Percentiles rank a stretch among this genome's conserved stretches.
These are phyloP conservation scores for Trichoderma orchidacearum DNA, from an alignment of 495 filamentous ascomycete species.

Conservation along the genomic window DNA sequence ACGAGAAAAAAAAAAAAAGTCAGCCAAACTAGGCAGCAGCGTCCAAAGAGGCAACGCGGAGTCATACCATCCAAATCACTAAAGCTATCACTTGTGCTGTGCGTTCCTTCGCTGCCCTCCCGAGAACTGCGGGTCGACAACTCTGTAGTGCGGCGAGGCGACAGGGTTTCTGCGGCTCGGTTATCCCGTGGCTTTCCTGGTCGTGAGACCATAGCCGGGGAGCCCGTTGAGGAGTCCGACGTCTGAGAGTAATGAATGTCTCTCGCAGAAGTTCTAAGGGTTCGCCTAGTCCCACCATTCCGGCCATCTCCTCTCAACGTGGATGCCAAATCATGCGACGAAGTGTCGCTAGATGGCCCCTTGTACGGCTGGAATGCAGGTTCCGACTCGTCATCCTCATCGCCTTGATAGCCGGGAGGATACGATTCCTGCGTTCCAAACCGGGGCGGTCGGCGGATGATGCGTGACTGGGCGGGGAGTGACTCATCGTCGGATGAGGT, in stretches of 20 bases:
- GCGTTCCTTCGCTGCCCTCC: slow-evolving; percentile 72
- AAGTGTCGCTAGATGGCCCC: slow-evolving; percentile 1
- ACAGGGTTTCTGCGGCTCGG: slow-evolving; percentile 11
- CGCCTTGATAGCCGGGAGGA: slow-evolving; percentile 13
- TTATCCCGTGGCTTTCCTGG: slow-evolving; percentile 3
- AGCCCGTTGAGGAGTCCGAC: slow-evolving; percentile 49
- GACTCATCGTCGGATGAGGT: slow-evolving; percentile 24
- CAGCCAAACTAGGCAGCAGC: not conserved
- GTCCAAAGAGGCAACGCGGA: not conserved
- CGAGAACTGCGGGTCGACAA: slow-evolving; percentile 39
- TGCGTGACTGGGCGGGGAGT: slow-evolving; percentile 32
- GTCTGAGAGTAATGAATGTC: slow-evolving; percentile 25
- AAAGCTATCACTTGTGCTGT: slow-evolving; percentile 96
- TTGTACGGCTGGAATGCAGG: slow-evolving; percentile 66
- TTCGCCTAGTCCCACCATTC: slow-evolving; percentile 5
- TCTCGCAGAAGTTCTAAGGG: slow-evolving; percentile 10
- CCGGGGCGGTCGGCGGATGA: slow-evolving; percentile 45
- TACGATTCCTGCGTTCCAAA: slow-evolving; percentile 26
- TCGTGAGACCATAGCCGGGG: slow-evolving; percentile 28
- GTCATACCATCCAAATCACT: slow-evolving; percentile 82
- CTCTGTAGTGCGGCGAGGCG: slow-evolving; percentile 44
- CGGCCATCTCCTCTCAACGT: slow-evolving; percentile 43
- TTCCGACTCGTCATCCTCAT: slow-evolving; percentile 43
- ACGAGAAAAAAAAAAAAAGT: not conserved
- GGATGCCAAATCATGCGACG: slow-evolving; percentile 39